Evolutionary conservation across 2,329 filamentous ascomycete species (phyloP).

Genomic region (Acrodontium crateriforme): DNA sequence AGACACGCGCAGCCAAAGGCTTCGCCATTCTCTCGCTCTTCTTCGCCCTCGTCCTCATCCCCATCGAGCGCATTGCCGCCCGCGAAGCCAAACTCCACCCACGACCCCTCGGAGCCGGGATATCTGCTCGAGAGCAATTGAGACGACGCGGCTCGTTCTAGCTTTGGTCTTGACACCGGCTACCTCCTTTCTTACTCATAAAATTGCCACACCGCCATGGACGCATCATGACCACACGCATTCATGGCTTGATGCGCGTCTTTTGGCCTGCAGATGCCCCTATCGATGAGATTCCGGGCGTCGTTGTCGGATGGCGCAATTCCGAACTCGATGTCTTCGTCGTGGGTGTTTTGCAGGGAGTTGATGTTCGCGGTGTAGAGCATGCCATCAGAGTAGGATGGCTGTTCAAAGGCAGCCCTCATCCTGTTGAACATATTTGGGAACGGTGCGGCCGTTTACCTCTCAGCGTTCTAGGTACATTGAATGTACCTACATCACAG

Average conservation of each 20-base stretch:
- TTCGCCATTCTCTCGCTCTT: constrained; percentile 70
- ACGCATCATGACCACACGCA: constrained; percentile 50
- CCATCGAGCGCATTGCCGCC: constrained; percentile 68
- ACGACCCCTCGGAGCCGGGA: constrained; percentile 59
- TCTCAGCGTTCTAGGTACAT: constrained; percentile 73
- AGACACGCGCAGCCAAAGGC: constrained; percentile 77
- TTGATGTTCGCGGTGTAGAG: constrained; percentile 80
- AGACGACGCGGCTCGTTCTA: constrained; percentile 90
- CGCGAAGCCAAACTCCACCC: constrained; percentile 74
- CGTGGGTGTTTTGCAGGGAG: constrained; percentile 75
- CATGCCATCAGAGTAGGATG: constrained; percentile 73
- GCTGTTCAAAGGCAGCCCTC: constrained; percentile 67
- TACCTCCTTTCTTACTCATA: too few species aligned
- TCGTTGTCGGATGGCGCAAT: constrained; percentile 92
- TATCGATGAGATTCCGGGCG: constrained; percentile 58
- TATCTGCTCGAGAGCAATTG: constrained; percentile 91
- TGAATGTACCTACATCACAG: constrained; percentile 47
- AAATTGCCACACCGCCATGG: constrained; percentile 22
- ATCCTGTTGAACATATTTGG: constrained; percentile 68
- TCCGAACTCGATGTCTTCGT: constrained; percentile 84
- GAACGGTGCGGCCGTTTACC: constrained; percentile 69
- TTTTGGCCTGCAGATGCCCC: constrained; percentile 87
- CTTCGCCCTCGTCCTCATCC: constrained; percentile 73
- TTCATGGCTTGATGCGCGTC: constrained; percentile 83
- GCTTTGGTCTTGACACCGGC: background rate